phyloP scores from a whole-genome alignment of 306 rosid genomes.

The Hylodesmum podocarpum region DNA sequence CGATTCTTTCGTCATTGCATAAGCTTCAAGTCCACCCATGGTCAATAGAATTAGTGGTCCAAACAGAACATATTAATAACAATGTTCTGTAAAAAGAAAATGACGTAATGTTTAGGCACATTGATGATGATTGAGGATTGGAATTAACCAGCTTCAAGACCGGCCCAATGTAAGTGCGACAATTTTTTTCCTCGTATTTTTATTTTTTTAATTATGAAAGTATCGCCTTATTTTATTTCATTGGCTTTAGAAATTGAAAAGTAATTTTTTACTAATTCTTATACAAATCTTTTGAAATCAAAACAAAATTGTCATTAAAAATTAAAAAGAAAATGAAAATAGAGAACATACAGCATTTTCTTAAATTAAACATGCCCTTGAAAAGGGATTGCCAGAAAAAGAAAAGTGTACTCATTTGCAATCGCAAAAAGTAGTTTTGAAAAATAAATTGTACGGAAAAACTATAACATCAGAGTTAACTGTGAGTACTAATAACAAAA shows the following conservation, averaged over 20 bases:
- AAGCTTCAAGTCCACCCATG: not conserved
- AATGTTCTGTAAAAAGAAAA: too few species aligned
- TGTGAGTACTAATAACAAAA: constrained; percentile 30
- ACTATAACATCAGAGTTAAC: constrained; percentile 16
- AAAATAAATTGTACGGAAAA: constrained; percentile 31
- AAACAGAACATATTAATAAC: too few species aligned
- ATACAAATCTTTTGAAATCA: not conserved
- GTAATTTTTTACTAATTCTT: too few species aligned
- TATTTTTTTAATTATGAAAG: too few species aligned
- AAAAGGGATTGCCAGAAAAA: not conserved
- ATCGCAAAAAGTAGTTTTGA: not conserved
- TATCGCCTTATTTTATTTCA: too few species aligned
- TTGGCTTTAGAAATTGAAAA: too few species aligned
- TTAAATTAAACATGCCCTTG: not conserved
- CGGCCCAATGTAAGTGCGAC: too few species aligned
- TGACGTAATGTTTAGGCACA: too few species aligned
- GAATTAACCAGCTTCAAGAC: too few species aligned
- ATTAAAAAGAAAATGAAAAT: not conserved
- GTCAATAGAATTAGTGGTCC: too few species aligned
- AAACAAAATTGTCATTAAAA: not conserved
- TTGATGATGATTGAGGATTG: too few species aligned
- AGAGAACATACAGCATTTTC: not conserved
- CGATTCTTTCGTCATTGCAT: not conserved
- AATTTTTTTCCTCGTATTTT: too few species aligned
- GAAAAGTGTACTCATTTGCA: not conserved